A percentile compares a stretch with the other conserved stretches of the same genome.
Evolutionary conservation across 495 filamentous ascomycete species (phyloP).

Genomic region (Parathielavia appendiculata): DNA sequence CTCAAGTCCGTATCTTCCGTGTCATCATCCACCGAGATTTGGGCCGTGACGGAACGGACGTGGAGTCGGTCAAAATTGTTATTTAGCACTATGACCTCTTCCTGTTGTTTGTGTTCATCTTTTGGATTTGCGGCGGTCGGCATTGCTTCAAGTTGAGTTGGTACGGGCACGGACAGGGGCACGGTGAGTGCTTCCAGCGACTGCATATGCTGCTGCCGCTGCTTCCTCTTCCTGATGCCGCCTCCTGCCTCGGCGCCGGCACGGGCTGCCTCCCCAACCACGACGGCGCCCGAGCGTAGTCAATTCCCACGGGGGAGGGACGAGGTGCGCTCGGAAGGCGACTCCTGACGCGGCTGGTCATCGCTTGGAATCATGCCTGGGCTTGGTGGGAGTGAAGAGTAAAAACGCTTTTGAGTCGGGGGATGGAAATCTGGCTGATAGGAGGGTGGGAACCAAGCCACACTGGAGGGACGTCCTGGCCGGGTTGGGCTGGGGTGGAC

Average conservation of each 20-base stretch:
- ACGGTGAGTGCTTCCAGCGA: too few species aligned
- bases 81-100: conserved; percentile 1
- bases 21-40: conserved; percentile 11
- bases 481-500: neutral
- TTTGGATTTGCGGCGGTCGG: neutral
- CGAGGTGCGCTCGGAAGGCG: neutral
- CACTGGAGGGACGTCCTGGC: neutral
- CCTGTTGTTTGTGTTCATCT: neutral
- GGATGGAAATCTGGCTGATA: neutral
- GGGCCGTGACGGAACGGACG: conserved; percentile 11
- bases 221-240: too few species aligned
- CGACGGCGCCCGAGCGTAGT: conserved; percentile 27
- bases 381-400: neutral
- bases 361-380: neutral
- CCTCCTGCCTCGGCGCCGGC: too few species aligned
- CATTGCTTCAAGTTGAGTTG: neutral
- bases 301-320: conserved; percentile 17
- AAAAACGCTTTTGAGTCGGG: neutral
- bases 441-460: neutral
- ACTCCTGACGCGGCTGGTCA: neutral
- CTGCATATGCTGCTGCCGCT: too few species aligned
- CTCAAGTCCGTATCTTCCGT: neutral
- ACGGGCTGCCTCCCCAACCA: too few species aligned
- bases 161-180: too few species aligned
- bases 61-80: conserved; percentile 19